phyloP scores from a whole-genome alignment of 2,329 filamentous ascomycete genomes.

The Penicillium brasilianum region DNA sequence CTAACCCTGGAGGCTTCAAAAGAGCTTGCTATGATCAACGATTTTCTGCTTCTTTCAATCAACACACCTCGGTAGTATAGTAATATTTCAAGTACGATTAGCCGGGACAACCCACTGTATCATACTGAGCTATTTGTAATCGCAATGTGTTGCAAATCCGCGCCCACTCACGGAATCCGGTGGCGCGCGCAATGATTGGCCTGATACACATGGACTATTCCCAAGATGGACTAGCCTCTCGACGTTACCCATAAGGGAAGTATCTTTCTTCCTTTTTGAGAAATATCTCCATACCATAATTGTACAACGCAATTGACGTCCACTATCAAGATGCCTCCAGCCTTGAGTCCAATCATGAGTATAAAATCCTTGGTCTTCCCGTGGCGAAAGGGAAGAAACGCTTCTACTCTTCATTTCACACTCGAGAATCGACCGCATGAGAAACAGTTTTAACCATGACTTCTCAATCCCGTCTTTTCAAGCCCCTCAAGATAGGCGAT shows the following conservation, averaged over 20 bases:
- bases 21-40: too few species aligned
- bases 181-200: background rate
- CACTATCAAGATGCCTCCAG: background rate
- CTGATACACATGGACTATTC: background rate
- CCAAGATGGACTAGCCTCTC: background rate
- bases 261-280: constrained; percentile 14
- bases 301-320: background rate
- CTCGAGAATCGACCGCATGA: background rate
- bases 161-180: background rate
- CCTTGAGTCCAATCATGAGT: background rate
- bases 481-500: constrained; percentile 10
- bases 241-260: constrained; percentile 4
- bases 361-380: constrained; percentile 2
- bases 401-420: background rate
- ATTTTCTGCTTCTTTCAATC: too few species aligned
- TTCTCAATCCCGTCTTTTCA: constrained; percentile 12
- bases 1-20: too few species aligned
- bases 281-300: constrained; percentile 8
- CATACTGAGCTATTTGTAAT: constrained; percentile 6
- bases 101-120: background rate
- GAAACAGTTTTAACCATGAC: background rate
- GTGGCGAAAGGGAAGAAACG: background rate
- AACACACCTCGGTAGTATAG: too few species aligned
- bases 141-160: background rate
- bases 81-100: too few species aligned